These are phyloP conservation scores for Aspergillus clavatus DNA, from an alignment of 2,329 filamentous ascomycete species.

Conservation along the genomic window DNA sequence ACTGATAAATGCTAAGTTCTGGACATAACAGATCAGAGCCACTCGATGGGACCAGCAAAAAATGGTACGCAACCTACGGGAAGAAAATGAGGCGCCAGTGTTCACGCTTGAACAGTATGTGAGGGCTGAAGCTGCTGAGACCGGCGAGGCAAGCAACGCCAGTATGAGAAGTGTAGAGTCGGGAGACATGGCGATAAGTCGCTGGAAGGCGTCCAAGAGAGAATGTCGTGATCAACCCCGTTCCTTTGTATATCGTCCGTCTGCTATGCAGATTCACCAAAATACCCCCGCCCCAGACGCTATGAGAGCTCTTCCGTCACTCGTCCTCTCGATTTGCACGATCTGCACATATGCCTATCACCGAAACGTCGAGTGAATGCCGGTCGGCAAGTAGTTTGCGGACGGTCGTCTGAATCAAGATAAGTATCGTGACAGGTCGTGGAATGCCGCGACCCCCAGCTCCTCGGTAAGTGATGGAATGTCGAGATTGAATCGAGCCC, in stretches of 20 bases:
- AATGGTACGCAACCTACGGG: constrained; percentile 28
- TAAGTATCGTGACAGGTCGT: not conserved
- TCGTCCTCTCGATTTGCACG: not conserved
- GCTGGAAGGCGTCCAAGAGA: not conserved
- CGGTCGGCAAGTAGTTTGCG: not conserved
- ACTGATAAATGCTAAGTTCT: constrained; percentile 42
- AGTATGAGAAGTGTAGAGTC: constrained; percentile 17
- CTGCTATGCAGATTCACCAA: too few relatives aligned
- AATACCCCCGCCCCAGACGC: too few relatives aligned
- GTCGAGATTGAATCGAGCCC: not conserved
- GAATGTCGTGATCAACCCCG: not conserved
- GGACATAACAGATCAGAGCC: not conserved
- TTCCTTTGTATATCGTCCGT: too few relatives aligned
- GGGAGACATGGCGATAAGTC: constrained; percentile 18
- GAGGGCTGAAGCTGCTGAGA: constrained; percentile 22
- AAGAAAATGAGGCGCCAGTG: constrained; percentile 37
- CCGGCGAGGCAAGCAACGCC: constrained; percentile 24
- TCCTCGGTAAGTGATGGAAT: not conserved
- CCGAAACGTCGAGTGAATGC: not conserved
- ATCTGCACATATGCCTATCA: not conserved
- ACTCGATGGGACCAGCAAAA: not conserved
- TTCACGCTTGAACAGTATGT: constrained; percentile 43
- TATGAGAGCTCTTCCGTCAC: not conserved
- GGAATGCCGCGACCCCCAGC: not conserved
- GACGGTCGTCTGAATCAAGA: not conserved